phyloP scores from a whole-genome alignment of 352 stramenopile genomes.

The Pythium aristosporum region DNA sequence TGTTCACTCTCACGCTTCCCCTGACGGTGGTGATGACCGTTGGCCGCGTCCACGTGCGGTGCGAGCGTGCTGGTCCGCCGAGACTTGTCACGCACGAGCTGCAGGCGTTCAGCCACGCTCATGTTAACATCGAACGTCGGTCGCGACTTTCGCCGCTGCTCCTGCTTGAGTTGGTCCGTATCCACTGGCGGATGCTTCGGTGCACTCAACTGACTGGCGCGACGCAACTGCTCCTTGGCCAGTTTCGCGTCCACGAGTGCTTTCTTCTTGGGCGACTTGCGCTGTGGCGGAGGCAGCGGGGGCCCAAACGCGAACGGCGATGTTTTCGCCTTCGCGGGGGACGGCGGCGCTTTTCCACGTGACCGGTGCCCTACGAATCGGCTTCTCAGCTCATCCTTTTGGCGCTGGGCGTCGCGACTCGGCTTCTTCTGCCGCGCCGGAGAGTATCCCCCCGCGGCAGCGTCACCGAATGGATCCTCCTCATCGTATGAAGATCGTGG shows the following conservation, averaged over 20 bases:
- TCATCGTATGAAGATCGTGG: constrained; percentile 24
- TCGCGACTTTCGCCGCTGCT: constrained; percentile 60
- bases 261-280: constrained; percentile 42
- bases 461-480: constrained; percentile 17
- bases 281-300: constrained; percentile 31
- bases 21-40: background rate
- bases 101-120: constrained; percentile 62
- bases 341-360: constrained; percentile 56
- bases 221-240: constrained; percentile 50
- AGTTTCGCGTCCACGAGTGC: constrained; percentile 31
- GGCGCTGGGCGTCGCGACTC: constrained; percentile 55
- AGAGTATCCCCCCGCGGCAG: constrained; percentile 4
- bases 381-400: constrained; percentile 69
- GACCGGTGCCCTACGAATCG: constrained; percentile 58
- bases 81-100: constrained; percentile 52
- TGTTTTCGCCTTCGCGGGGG: constrained; percentile 43
- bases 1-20: constrained; percentile 12
- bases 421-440: constrained; percentile 33
- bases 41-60: constrained; percentile 1
- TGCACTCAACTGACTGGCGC: constrained; percentile 59
- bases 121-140: constrained; percentile 62
- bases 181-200: constrained; percentile 65
- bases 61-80: constrained; percentile 27
- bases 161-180: constrained; percentile 48
- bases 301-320: constrained; percentile 57